phyloP scores from a whole-genome alignment of 352 stramenopile genomes.

The Thraustochytrium sp. region DNA sequence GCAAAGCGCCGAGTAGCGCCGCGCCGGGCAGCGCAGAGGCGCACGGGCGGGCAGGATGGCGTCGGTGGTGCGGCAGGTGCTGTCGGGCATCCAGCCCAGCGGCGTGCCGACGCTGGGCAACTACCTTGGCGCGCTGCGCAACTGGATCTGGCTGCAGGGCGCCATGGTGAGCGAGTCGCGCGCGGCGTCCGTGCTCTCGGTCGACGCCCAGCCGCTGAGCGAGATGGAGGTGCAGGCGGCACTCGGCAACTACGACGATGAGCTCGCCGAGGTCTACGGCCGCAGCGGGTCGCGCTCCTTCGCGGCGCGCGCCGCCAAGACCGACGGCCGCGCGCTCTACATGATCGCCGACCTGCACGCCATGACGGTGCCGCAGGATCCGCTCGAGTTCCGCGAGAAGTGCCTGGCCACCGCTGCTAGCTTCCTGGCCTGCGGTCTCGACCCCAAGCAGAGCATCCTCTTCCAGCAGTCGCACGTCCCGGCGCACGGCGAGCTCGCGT shows the following conservation, averaged over 20 bases:
- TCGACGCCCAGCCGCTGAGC: neutral
- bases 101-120: conserved; percentile 97
- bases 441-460: conserved; percentile 64
- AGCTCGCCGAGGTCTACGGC: conserved; percentile 43
- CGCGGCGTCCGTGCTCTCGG: neutral
- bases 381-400: conserved; percentile 70
- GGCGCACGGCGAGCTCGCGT: conserved; percentile 89
- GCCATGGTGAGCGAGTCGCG: neutral
- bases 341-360: conserved; percentile 69
- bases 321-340: conserved; percentile 44
- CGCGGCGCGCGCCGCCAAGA: conserved; percentile 6
- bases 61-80: conserved; percentile 57
- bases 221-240: neutral
- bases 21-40: no score
- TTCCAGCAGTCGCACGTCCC: conserved; percentile 65
- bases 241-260: neutral
- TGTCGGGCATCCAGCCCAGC: conserved; percentile 96
- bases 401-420: conserved; percentile 80
- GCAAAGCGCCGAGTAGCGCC: no score
- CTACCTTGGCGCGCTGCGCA: conserved; percentile 93
- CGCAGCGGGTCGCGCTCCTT: neutral
- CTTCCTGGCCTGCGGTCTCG: conserved; percentile 85
- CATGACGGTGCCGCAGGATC: conserved; percentile 92
- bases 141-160: conserved; percentile 91
- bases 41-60: neutral